Base-by-base conservation (phyloP, 805 yeast species). In the Metschnikowia aberdeeniae region DNA sequence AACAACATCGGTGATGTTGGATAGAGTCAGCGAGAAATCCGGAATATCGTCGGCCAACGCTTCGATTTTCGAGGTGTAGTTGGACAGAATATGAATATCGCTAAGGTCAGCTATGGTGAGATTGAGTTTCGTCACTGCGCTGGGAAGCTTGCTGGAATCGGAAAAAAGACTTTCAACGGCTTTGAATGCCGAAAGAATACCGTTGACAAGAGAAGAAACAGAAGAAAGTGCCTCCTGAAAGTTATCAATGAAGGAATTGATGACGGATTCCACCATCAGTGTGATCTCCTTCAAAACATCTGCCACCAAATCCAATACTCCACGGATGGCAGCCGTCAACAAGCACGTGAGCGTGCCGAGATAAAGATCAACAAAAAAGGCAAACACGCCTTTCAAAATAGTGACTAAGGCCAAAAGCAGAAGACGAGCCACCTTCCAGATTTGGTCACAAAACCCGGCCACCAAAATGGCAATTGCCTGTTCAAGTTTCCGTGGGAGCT, bases 271-370 rank as follows among this genome's bases (percentile, higher is more conserved):
- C 1, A 88, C 68, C 1, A 75, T 59, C 54, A 84, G 86, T 0
- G 95, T 81, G 30, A 53, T 35, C 0, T 88, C 78, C 57, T 86
- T 84, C 1, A 86, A 61, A 0, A 95, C 95, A 1, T 53, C 55
- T 1, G 54, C 43, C 1, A 50, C 40, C 27, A 81, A 79, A 52
- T 80, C 81, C 1, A 82, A 84, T 0, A 86, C 76, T 3, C 90
- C 87, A 55, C 80, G 82, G 6, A 90, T 70, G 0, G 89, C 79
- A 5, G 93, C 82, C 0, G 86, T 79, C 11, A 89, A 61, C 11
- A 93, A 68, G 62, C 99, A 93, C 0, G 85, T 83, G 63, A 87
- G 88, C 0, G 98, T 93, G 0, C 97, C 98, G 2, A 89, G 62
- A 39, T 85, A 77, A 51, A 92, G 55, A 28, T 89, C 89, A 22